phyloP scores from a whole-genome alignment of 2,329 filamentous ascomycete genomes.

The Penicillium janthinellum region DNA sequence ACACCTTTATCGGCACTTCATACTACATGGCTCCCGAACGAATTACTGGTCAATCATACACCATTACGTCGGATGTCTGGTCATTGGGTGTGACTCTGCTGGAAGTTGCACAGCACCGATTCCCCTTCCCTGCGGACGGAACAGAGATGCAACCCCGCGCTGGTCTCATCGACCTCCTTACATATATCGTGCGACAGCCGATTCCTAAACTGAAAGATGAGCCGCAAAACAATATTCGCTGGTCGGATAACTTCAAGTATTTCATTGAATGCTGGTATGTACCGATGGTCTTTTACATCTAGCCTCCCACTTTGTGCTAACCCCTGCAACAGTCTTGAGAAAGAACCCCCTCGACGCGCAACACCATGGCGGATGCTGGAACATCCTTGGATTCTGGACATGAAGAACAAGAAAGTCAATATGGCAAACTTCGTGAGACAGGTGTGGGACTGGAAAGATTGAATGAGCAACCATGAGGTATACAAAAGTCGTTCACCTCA shows the following conservation, averaged over 20 bases:
- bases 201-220: slow-evolving; percentile 97
- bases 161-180: slow-evolving; percentile 90
- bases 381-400: slow-evolving; percentile 98
- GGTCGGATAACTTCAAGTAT: slow-evolving; percentile 98
- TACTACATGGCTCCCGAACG: slow-evolving; percentile 99
- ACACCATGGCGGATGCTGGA: slow-evolving; percentile 99
- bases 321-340: slow-evolving; percentile 73
- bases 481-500: neutral
- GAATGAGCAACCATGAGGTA: slow-evolving; percentile 15
- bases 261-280: slow-evolving; percentile 97
- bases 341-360: slow-evolving; percentile 81
- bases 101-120: slow-evolving; percentile 98
- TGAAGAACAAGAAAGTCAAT: slow-evolving; percentile 94
- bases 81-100: slow-evolving; percentile 93
- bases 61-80: slow-evolving; percentile 98
- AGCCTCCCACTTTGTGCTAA: slow-evolving; percentile 18
- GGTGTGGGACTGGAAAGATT: slow-evolving; percentile 95
- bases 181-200: slow-evolving; percentile 94
- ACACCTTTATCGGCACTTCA: slow-evolving; percentile 97
- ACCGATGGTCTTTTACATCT: neutral
- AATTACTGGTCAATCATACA: slow-evolving; percentile 96
- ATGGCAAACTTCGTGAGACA: slow-evolving; percentile 92
- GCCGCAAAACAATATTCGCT: slow-evolving; percentile 82
- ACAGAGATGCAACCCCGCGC: slow-evolving; percentile 93
- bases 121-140: slow-evolving; percentile 95